Percentiles rank a stretch among this genome's conserved stretches.
phyloP scores from a whole-genome alignment of 2,329 filamentous ascomycete genomes.

The Colletotrichum somersetense region DNA sequence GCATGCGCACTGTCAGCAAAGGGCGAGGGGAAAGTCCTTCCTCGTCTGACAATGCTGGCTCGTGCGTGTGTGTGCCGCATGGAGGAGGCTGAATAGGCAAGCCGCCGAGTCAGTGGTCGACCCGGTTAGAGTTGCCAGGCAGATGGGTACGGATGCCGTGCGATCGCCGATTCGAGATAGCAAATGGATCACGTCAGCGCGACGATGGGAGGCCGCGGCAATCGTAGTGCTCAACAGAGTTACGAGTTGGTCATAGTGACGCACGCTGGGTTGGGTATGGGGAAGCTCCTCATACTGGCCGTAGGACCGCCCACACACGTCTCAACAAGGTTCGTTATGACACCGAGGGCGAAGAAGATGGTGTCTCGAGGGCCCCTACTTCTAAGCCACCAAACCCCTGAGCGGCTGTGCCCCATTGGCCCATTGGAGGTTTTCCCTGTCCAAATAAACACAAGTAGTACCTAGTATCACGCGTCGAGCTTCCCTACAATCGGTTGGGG shows the following conservation, averaged over 20 bases:
- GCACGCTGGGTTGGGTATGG: background rate
- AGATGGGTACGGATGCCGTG: background rate
- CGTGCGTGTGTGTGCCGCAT: background rate
- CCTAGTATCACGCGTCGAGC: conserved; percentile 4
- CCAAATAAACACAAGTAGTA: conserved; percentile 6
- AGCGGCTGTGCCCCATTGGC: background rate
- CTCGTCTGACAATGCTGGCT: background rate
- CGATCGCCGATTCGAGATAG: background rate
- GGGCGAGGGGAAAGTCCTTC: background rate
- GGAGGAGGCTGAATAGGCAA: background rate
- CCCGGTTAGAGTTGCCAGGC: background rate
- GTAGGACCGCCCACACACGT: background rate
- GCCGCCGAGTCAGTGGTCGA: background rate
- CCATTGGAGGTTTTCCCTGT: conserved; percentile 19
- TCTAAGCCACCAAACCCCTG: background rate
- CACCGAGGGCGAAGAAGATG: background rate
- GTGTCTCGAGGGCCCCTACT: background rate
- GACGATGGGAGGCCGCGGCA: conserved; percentile 3
- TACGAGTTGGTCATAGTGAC: background rate
- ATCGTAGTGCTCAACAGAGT: conserved; percentile 7
- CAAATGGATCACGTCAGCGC: background rate
- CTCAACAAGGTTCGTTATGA: conserved; percentile 21
- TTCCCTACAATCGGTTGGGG: conserved; percentile 5
- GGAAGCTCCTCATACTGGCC: background rate
- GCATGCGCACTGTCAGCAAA: background rate